These are phyloP conservation scores for Rhynchospora breviuscula DNA, from an alignment of 176 grass and related monocot genomes.

Conservation along the genomic window DNA sequence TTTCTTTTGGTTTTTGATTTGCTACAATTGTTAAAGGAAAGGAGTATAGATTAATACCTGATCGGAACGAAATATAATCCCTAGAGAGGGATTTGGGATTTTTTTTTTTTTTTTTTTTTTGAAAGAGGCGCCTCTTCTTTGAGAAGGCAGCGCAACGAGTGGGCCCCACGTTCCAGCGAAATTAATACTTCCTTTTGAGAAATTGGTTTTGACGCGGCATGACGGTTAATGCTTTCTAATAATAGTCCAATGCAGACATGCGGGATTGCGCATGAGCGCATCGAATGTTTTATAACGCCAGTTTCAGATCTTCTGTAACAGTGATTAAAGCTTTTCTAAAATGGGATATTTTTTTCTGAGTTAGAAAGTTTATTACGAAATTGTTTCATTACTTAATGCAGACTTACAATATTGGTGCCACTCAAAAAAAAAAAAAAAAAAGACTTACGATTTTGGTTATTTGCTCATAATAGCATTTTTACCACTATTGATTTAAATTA, in stretches of 20 bases:
- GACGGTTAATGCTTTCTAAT: conserved; percentile 25
- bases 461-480: background rate
- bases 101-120: background rate
- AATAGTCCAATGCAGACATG: background rate
- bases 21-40: background rate
- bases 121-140: conserved; percentile 20
- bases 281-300: background rate
- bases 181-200: background rate
- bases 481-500: too few species aligned
- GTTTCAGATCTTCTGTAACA: background rate
- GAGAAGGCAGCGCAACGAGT: background rate
- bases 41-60: background rate
- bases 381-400: background rate
- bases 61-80: background rate
- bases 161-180: background rate
- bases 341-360: background rate
- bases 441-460: background rate
- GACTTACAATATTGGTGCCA: too few species aligned
- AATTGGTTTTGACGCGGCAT: background rate
- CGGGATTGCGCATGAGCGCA: too few species aligned
- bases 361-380: background rate
- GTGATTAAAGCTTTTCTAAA: background rate
- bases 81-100: conserved; percentile 2
- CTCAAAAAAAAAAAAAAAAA: too few species aligned
- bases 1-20: background rate